These are phyloP conservation scores for Rhinocladiella mackenziei DNA, from an alignment of 2,329 filamentous ascomycete genomes.

Conservation along the genomic window DNA sequence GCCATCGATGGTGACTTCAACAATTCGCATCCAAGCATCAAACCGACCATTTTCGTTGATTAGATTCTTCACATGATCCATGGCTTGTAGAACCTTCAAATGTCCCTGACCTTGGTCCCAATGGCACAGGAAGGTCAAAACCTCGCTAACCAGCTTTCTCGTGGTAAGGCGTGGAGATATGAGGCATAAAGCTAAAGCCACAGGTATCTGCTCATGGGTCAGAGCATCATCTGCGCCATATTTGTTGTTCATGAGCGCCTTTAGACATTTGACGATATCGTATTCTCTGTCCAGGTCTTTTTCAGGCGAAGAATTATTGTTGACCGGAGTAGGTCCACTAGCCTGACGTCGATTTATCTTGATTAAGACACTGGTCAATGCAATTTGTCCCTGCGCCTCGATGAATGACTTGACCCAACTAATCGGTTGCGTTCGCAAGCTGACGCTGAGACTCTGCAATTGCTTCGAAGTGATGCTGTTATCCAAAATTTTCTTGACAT, in stretches of 20 bases:
- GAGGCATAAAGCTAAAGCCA: conserved; percentile 79
- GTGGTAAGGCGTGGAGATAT: conserved; percentile 87
- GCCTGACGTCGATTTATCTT: conserved; percentile 89
- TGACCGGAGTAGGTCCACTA: conserved; percentile 64
- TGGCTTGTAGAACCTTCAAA: conserved; percentile 84
- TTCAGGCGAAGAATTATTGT: conserved; percentile 57
- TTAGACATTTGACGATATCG: conserved; percentile 95
- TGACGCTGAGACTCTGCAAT: conserved; percentile 88
- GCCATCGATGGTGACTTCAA: conserved; percentile 94
- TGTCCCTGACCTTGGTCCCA: conserved; percentile 89
- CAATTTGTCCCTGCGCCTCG: conserved; percentile 94
- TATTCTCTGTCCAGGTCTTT: conserved; percentile 88
- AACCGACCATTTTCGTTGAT: conserved; percentile 92
- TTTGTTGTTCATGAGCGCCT: conserved; percentile 98
- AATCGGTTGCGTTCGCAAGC: conserved; percentile 90
- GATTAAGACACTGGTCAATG: conserved; percentile 84
- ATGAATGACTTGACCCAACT: conserved; percentile 96
- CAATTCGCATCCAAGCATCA: conserved; percentile 97
- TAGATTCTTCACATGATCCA: conserved; percentile 84
- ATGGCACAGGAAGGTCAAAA: conserved; percentile 91
- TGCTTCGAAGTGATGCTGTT: conserved; percentile 89
- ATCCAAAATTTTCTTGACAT: conserved; percentile 94
- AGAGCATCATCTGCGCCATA: conserved; percentile 96
- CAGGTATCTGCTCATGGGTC: conserved; percentile 80
- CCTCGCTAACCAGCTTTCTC: conserved; percentile 90